Conservation (phyloP, 108 stramenopile species). For the Skeletonema marinoi region DNA sequence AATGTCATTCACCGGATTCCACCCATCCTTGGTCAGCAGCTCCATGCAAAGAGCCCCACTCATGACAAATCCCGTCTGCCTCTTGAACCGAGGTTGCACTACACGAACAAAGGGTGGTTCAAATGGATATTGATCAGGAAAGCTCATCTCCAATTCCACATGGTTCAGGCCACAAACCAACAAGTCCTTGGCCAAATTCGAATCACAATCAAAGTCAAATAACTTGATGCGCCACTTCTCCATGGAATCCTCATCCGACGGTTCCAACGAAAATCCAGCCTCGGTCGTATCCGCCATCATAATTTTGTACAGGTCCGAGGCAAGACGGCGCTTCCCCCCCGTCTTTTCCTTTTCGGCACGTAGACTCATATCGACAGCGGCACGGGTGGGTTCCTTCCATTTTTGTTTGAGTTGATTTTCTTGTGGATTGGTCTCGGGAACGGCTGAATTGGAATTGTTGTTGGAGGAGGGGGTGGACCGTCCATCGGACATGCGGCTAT, state of each 20-base stretch:
- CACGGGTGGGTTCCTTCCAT: constrained; percentile 78
- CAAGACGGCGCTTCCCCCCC: constrained; percentile 82
- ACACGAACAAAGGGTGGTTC: constrained; percentile 92
- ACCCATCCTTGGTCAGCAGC: constrained; percentile 90
- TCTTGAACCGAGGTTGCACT: constrained; percentile 85
- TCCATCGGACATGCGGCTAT: constrained; percentile 1
- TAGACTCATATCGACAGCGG: constrained; percentile 80
- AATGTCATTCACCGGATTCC: constrained; percentile 95
- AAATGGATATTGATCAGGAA: constrained; percentile 93
- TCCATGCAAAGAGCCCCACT: constrained; percentile 95
- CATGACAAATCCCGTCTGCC: constrained; percentile 94
- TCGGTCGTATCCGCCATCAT: constrained; percentile 85
- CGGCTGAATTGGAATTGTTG: neutral
- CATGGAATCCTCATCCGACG: constrained; percentile 80
- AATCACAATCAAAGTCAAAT: constrained; percentile 85
- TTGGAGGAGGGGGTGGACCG: neutral
- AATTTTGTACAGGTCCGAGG: constrained; percentile 85
- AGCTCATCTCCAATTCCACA: constrained; percentile 89
- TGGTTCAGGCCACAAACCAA: constrained; percentile 71
- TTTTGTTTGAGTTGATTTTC: constrained; percentile 44
- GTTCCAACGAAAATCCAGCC: constrained; percentile 83
- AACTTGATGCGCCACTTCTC: constrained; percentile 89
- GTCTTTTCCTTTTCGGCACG: constrained; percentile 81
- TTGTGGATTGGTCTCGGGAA: constrained; percentile 7
- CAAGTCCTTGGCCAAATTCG: constrained; percentile 82